Conservation (phyloP, 352 stramenopile genomes). For the Pythium coloratum region DNA sequence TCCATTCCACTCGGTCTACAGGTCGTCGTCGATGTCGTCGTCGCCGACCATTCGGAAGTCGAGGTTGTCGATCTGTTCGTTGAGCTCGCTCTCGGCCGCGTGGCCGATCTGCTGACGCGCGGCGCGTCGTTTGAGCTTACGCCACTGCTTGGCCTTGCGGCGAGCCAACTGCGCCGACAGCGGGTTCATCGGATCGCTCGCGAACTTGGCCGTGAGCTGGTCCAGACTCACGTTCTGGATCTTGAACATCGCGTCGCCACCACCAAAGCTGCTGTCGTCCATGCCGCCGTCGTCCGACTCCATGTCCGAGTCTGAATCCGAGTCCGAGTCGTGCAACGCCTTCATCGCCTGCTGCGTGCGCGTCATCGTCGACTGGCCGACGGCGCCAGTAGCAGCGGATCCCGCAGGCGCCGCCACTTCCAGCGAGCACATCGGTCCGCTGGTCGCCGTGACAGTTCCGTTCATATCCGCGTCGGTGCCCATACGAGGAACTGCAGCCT, state of each 20-base stretch:
- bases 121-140: constrained; percentile 75
- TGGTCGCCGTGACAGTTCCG: constrained; percentile 2
- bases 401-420: constrained; percentile 23
- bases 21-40: constrained; percentile 27
- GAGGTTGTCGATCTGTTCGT: constrained; percentile 57
- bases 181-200: constrained; percentile 57
- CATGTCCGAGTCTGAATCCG: constrained; percentile 51
- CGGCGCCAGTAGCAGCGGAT: constrained; percentile 8
- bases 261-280: constrained; percentile 20
- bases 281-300: constrained; percentile 34
- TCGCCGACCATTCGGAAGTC: constrained; percentile 35
- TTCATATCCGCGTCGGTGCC: constrained; percentile 8
- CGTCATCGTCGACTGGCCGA: constrained; percentile 20
- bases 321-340: constrained; percentile 52
- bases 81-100: constrained; percentile 54
- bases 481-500: not conserved
- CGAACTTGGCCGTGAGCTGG: constrained; percentile 52
- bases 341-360: constrained; percentile 39
- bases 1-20: constrained; percentile 13
- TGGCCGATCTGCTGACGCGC: constrained; percentile 57
- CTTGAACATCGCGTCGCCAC: constrained; percentile 28
- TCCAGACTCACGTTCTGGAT: constrained; percentile 30
- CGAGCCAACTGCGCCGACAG: constrained; percentile 52
- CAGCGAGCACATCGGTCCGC: constrained; percentile 51
- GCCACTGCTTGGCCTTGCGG: constrained; percentile 72